These are phyloP conservation scores for Babesia ovis DNA, from an alignment of 169 alveolate genomes.

Conservation along the genomic window DNA sequence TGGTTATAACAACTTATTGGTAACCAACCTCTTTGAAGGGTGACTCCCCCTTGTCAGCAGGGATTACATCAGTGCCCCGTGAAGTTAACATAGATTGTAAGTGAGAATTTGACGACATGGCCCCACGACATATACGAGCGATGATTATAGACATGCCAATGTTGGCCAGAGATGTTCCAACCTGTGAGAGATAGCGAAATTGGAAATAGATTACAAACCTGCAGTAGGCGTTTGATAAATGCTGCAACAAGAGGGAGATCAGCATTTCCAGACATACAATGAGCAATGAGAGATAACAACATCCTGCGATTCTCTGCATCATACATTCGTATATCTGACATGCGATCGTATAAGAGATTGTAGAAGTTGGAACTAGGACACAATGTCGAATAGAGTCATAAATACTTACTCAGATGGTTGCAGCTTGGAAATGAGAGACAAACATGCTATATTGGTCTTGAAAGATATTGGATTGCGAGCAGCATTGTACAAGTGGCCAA, in stretches of 20 bases:
- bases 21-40: background rate
- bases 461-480: slow-evolving; percentile 43
- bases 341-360: slow-evolving; percentile 38
- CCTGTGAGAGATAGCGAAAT: background rate
- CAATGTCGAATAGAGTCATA: background rate
- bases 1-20: background rate
- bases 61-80: background rate
- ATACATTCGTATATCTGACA: slow-evolving; percentile 44
- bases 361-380: slow-evolving; percentile 11
- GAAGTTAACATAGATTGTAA: slow-evolving; percentile 1
- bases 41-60: slow-evolving; percentile 3
- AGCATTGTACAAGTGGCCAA: slow-evolving; percentile 16
- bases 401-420: slow-evolving; percentile 41
- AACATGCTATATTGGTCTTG: slow-evolving; percentile 37
- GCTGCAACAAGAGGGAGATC: slow-evolving; percentile 18
- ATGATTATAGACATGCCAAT: slow-evolving; percentile 4
- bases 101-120: background rate
- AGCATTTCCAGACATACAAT: slow-evolving; percentile 4
- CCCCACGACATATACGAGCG: slow-evolving; percentile 38
- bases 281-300: slow-evolving; percentile 23
- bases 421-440: slow-evolving; percentile 22
- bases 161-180: background rate
- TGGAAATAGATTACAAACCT: slow-evolving; percentile 8
- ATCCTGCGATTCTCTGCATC: slow-evolving; percentile 25
- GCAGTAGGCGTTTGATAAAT: slow-evolving; percentile 42